phyloP scores from a whole-genome alignment of 2,329 filamentous ascomycete species.

The Pseudocercospora ulei region DNA sequence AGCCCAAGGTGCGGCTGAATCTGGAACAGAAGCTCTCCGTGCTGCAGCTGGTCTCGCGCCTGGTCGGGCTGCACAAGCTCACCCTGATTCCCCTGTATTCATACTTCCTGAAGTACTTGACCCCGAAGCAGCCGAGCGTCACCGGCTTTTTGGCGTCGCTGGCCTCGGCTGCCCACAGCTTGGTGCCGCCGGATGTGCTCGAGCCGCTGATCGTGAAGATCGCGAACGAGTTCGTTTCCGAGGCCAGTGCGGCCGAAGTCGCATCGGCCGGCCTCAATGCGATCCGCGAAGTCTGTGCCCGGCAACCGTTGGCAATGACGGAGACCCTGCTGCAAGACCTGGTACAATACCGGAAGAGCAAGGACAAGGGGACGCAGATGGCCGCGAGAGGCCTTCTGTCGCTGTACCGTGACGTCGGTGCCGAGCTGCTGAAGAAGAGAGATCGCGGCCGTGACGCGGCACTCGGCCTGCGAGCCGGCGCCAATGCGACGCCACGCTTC shows the following conservation, averaged over 20 bases:
- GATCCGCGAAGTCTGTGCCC: conserved; percentile 84
- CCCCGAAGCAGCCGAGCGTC: conserved; percentile 76
- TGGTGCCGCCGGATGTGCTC: conserved; percentile 84
- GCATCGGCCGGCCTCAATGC: conserved; percentile 85
- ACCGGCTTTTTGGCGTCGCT: conserved; percentile 88
- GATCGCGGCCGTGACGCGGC: conserved; percentile 87
- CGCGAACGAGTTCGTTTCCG: conserved; percentile 95
- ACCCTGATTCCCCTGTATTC: conserved; percentile 86
- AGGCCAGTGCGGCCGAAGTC: conserved; percentile 83
- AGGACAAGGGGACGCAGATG: conserved; percentile 99
- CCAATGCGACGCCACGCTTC: conserved; percentile 66
- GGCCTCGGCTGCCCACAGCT: conserved; percentile 79
- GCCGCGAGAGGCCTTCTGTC: conserved; percentile 84
- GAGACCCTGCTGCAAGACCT: conserved; percentile 93
- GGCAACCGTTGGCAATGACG: conserved; percentile 92
- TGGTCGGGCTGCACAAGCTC: conserved; percentile 87
- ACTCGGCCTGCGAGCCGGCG: conserved; percentile 66
- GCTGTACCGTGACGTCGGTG: conserved; percentile 81
- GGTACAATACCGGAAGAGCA: conserved; percentile 91
- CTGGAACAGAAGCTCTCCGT: conserved; percentile 85
- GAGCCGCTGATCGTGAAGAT: conserved; percentile 91
- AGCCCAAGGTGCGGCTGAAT: conserved; percentile 70
- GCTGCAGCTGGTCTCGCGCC: conserved; percentile 76
- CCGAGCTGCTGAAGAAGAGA: conserved; percentile 77
- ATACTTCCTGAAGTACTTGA: conserved; percentile 85